phyloP scores from a whole-genome alignment of 208 protist genomes.

The Leishmania tropica region DNA sequence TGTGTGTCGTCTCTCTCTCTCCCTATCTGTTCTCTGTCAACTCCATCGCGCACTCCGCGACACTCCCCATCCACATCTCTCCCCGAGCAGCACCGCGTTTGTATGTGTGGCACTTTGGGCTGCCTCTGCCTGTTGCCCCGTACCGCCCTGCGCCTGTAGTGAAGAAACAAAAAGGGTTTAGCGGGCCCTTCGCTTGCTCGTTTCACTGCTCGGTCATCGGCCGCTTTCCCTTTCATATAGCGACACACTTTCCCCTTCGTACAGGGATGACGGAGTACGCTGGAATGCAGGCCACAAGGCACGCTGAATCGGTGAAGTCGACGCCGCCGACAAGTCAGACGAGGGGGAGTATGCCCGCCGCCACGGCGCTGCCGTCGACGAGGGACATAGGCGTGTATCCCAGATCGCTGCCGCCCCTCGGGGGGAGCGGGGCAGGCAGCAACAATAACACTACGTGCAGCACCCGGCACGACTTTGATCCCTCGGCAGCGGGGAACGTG shows the following conservation, averaged over 20 bases:
- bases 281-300: neutral
- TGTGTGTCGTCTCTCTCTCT: neutral
- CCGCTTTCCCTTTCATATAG: neutral
- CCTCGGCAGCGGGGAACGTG: neutral
- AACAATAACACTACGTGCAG: neutral
- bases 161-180: neutral
- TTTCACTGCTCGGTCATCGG: neutral
- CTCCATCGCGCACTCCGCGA: neutral
- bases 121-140: neutral
- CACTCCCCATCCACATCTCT: neutral
- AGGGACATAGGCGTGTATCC: neutral
- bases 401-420: neutral
- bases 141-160: neutral
- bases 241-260: neutral
- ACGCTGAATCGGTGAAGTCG: neutral
- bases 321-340: neutral
- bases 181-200: neutral
- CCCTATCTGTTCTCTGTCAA: too few relatives aligned
- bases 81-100: neutral
- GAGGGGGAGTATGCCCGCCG: neutral
- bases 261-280: neutral
- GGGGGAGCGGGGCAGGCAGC: neutral
- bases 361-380: too few relatives aligned
- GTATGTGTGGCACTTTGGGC: neutral
- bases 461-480: neutral